Evolutionary conservation across 768 basidiomycete genomes (phyloP), one percentile per base, ranked within the genome.

Genomic region (Fomitopsis pulvina): DNA sequence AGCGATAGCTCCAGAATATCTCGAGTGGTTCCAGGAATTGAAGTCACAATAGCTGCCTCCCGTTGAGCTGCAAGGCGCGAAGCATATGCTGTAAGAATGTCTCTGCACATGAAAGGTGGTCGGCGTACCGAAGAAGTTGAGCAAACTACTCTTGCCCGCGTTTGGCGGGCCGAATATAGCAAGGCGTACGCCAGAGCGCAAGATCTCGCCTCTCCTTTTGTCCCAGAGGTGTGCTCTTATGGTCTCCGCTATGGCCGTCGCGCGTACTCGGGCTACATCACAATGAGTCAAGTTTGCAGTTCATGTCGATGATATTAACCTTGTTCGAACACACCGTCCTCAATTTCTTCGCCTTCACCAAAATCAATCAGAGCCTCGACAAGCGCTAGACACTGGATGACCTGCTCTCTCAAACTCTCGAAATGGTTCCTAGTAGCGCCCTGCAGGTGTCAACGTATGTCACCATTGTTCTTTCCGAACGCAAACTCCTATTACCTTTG

Each of bases 131-230:
- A 16, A 32, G 30, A 7, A 37, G 34, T 14, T 37, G 34, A 18
- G 73, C 18, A 92, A 64, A 59, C 85, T 89, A 60, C 89, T 92
- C 69, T 95, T 96, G n/a, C 92, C 93, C 1, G 87, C 91, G 58
- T 96, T 96, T 0, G 93, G 89, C 21, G 92, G 90, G 0, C 92
- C 92, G 60, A 93, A 92, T 32, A 96, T 93, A 12, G 88, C 85
- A 8, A 95, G 71, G 40, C 80, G 81, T 42, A 94, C 78, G 2
- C 92, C 93, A 1, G 81, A 79, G 11, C 90, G 81, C 52, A 93
- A 69, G 45, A 95, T 81, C 63, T 95, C 92, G 0, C 92, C 91
- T 29, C 85, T 74, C 18, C 84, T 78, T 41, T 77, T 80, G 64
- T 93, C 91, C 4, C 75, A 64, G 1, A 94, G 69, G 48, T 88